Evolutionary conservation across 163 green algal genomes (phyloP).

Genomic region (Prototheca wickerhamii): DNA sequence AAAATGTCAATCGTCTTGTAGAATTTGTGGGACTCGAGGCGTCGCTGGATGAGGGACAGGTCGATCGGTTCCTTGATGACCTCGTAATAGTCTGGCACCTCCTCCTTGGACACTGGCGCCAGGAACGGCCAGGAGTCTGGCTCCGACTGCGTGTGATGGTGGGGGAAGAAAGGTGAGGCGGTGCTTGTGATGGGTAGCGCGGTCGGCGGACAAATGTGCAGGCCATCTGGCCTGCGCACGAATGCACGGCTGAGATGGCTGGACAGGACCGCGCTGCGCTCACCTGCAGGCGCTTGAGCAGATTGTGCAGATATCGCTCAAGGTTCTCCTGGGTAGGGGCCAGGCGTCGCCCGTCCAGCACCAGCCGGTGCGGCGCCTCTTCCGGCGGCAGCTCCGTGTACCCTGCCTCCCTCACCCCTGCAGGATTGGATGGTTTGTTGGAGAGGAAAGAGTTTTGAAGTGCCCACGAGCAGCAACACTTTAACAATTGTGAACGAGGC

Average conservation of each 20-base stretch:
- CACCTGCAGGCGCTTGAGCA: constrained; percentile 22
- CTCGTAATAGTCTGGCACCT: constrained; percentile 92
- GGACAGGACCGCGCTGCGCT: background rate
- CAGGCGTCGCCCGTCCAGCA: constrained; percentile 17
- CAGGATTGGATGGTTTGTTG: background rate
- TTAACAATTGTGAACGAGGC: no score
- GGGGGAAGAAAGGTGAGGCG: no score
- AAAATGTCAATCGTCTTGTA: constrained; percentile 91
- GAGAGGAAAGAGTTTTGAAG: no score
- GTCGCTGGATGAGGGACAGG: constrained; percentile 39
- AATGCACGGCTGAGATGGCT: no score
- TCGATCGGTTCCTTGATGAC: constrained; percentile 77
- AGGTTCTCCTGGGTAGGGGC: constrained; percentile 38
- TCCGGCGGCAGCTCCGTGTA: constrained; percentile 35
- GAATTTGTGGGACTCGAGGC: constrained; percentile 49
- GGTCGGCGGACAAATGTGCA: no score
- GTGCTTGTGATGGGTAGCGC: no score
- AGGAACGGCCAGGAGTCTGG: constrained; percentile 83
- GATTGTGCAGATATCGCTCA: constrained; percentile 46
- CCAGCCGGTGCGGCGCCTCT: constrained; percentile 17
- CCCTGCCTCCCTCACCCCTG: constrained; percentile 55
- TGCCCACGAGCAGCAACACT: no score
- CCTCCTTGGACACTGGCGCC: constrained; percentile 56
- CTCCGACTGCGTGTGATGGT: constrained; percentile 28
- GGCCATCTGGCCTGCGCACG: no score